Evolutionary conservation across 2,329 filamentous ascomycete species (phyloP), one percentile per base, ranked within the genome.

Genomic region (Arthrobotrys iridis): DNA sequence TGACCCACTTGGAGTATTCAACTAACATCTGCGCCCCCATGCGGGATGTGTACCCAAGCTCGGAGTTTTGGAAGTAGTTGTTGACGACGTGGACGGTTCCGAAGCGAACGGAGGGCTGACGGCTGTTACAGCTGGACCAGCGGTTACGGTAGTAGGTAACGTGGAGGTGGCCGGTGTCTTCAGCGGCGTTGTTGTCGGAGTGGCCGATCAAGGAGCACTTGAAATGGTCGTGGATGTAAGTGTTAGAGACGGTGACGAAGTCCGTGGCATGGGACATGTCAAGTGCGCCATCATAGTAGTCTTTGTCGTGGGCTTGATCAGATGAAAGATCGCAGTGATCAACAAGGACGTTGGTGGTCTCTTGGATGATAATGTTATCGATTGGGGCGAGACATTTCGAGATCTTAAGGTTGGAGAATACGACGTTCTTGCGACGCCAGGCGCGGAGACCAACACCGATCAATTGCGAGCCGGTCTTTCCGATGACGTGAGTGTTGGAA

Each of bases 121-220:
- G 88, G 6, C 86, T 88, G 84, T 89, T 87, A 80, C 89, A 82
- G 83, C 89, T 88, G 77, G 30, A 66, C 59, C 77, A 90, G 83
- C 87, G 84, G 85, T 90, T 90, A 84, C 89, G 87, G 83, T 85
- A 85, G 80, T 88, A 89, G 64, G 89, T 90, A 65, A 91, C 83
- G 79, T 83, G 85, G 41, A 91, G 84, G 79, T 88, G 84, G 77
- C 88, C 88, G 7, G 79, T 79, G 77, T 79, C 80, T 28, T 75
- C 57, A 41, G 55, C 46, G 28, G 11, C 70, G 41, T 75, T 75
- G 40, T 68, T 75, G 28, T 75, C 70, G 22, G 55, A 63, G 40
- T 75, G 70, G 2, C 63, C 63, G 55, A 75, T 52, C 2, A 74
- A 43, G 7, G 57, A 67, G 55, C 62, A 67, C 41, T 75, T 68